Base-by-base conservation (phyloP, 805 yeast species). In the Candida nitratophila region DNA sequence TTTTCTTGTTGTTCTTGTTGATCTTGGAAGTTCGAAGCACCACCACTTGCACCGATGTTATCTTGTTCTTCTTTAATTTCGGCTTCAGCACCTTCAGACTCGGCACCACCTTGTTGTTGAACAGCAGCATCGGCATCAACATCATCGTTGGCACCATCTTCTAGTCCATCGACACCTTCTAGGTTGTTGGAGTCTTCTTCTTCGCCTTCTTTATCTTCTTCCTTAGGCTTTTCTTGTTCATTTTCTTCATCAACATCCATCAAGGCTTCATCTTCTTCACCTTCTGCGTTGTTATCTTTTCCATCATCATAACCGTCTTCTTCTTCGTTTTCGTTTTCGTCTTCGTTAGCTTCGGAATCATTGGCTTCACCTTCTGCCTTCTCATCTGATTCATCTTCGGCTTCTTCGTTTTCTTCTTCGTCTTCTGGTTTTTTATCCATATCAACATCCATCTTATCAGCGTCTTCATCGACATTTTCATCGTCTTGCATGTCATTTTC, bases 21-120 rank as follows among this genome's bases (percentile, higher is more conserved):
- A 45, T 73, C 65, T 34, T 56, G 55, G 38, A 54, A 50, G 14
- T 52, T 53, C 6, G 65, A 59, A 8, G 55, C 77, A 50, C 70
- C 64, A 6, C 90, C 90, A 34, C 79, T 67, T 19, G 83, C 79
- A 32, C 90, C 95, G 41, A 83, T 62, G 55, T 83, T 83, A 29
- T 81, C 77, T 48, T 81, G 75, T 46, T 66, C 70, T 15, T 59
- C 61, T 10, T 59, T 57, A 4, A 61, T 66, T 20, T 59, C 66
- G 0, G 65, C 64, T 31, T 60, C 67, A 9, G 69, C 68, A 20
- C 69, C 71, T 37, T 62, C 67, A 2, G 65, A 56, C 40, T 65
- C 63, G 15, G 51, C 55, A 29, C 65, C 65, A 26, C 57, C 49
- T 32, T 58, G 53, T 39, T 66, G 65, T 42, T 63, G 57, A 20